Base-by-base conservation (phyloP, 2,329 filamentous ascomycete species). In the Chaetomium globosum region DNA sequence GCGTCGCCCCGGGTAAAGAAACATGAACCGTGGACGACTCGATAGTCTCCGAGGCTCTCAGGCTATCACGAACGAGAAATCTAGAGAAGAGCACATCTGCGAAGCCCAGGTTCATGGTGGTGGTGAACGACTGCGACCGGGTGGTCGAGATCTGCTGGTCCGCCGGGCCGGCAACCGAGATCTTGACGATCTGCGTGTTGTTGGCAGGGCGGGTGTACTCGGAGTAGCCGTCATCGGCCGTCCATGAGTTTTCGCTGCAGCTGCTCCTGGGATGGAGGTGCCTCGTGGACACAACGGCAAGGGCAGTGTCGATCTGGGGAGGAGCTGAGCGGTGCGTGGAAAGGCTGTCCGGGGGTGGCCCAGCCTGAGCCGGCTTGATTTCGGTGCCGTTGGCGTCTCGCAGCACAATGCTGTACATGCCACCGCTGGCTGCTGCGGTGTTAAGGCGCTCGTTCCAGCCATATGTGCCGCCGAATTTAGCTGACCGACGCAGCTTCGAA, bases 381-480 rank as follows among this genome's bases (percentile, higher is more conserved):
- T 51, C 48, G 48, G 48, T 51, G 26, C 48, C 48, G 48, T 51
- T 51, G 48, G 48, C 21, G 48, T 51, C 21, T 21, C 26, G 48
- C 19, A 51, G 48, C 5, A 51, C 48, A 5, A 51, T n/a, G 6
- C 21, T 51, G 21, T 51, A 51, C 48, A 51, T 51, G 21, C 48
- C 48, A 10, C 48, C 12, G 48, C 21, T 12, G n/a, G 48, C 48
- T 21, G 48, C 48, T 13, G 21, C 48, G 19, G 23, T 28, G 26
- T 51, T 21, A 5, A 51, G 48, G 8, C 7, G 39, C 39, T n/a
- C 39, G 13, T 8, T 8, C 39, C 13, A 43, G 39, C 39, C 39
- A 8, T 43, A 51, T 23, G 4, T 2, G 8, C 26, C 48, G 48
- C 48, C 48, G 21, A 51, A 51, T 23, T 21, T 51, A 21, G 48